Conservation (phyloP, 495 filamentous ascomycete genomes). For the Hypoxylon rickii region DNA sequence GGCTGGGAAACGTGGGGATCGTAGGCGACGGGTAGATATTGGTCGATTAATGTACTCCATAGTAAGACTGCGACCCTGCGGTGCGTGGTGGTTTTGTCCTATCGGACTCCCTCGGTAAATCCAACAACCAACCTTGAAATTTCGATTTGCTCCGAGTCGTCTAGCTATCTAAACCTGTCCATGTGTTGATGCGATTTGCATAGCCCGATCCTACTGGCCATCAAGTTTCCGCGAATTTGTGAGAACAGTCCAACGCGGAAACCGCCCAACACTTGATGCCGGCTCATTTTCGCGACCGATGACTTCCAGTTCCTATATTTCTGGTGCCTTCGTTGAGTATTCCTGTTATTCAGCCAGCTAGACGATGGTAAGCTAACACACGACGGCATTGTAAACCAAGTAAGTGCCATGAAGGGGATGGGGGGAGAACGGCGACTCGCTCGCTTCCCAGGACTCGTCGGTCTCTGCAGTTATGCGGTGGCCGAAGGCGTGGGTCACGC, state of each 20-base stretch:
- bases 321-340: too few relatives aligned
- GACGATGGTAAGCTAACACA: too few relatives aligned
- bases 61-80: constrained; percentile 32
- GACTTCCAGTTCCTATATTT: constrained; percentile 4
- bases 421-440: constrained; percentile 2
- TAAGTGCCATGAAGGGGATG: too few relatives aligned
- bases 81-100: constrained; percentile 20
- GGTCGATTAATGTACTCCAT: constrained; percentile 24
- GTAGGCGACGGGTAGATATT: constrained; percentile 13
- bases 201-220: constrained; percentile 23
- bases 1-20: constrained; percentile 28
- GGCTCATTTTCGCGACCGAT: constrained; percentile 21
- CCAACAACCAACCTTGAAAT: constrained; percentile 12
- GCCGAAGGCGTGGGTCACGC: constrained; percentile 1
- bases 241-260: constrained; percentile 1
- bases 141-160: constrained; percentile 26
- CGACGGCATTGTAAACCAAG: too few relatives aligned
- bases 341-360: too few relatives aligned
- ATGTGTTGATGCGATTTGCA: constrained; percentile 11
- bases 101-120: constrained; percentile 30
- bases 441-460: constrained; percentile 7
- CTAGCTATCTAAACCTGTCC: constrained; percentile 2
- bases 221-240: constrained; percentile 8
- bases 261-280: constrained; percentile 10
- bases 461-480: background rate